These are phyloP conservation scores for Oxytropis ochrocephala DNA, from an alignment of 306 rosid genomes.

Conservation along the genomic window DNA sequence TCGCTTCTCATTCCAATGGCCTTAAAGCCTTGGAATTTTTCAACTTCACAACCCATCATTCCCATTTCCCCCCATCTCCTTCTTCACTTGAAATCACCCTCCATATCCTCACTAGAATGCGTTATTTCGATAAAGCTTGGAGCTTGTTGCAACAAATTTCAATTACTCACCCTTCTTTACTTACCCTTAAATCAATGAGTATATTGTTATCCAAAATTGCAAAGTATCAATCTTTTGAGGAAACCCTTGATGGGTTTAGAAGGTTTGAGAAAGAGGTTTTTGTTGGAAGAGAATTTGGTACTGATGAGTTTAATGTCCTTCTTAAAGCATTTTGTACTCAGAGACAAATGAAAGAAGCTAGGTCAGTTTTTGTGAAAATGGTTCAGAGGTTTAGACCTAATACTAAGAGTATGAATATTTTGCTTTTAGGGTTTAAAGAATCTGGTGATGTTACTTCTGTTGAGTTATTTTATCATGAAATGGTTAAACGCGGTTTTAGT, in stretches of 20 bases:
- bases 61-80: slow-evolving; percentile 35
- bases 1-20: slow-evolving; percentile 80
- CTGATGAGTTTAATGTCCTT: slow-evolving; percentile 74
- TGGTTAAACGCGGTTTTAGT: slow-evolving; percentile 66
- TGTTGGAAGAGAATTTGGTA: slow-evolving; percentile 48
- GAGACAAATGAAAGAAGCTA: slow-evolving; percentile 87
- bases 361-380: slow-evolving; percentile 61
- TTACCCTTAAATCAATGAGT: slow-evolving; percentile 81
- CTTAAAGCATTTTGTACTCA: slow-evolving; percentile 68
- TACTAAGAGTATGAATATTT: slow-evolving; percentile 79
- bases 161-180: slow-evolving; percentile 38
- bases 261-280: slow-evolving; percentile 66
- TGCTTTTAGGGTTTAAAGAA: slow-evolving; percentile 87
- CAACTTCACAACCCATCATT: slow-evolving; percentile 41
- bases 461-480: slow-evolving; percentile 83
- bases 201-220: slow-evolving; percentile 75
- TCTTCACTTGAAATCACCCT: slow-evolving; percentile 67
- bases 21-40: slow-evolving; percentile 82
- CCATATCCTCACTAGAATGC: slow-evolving; percentile 74
- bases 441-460: slow-evolving; percentile 71
- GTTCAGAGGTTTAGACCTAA: slow-evolving; percentile 49
- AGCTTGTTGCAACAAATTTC: slow-evolving; percentile 39
- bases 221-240: slow-evolving; percentile 59
- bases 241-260: slow-evolving; percentile 59
- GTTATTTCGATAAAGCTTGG: slow-evolving; percentile 79